Conservation (phyloP, 169 alveolate species). For the Plasmodium vinckei region DNA sequence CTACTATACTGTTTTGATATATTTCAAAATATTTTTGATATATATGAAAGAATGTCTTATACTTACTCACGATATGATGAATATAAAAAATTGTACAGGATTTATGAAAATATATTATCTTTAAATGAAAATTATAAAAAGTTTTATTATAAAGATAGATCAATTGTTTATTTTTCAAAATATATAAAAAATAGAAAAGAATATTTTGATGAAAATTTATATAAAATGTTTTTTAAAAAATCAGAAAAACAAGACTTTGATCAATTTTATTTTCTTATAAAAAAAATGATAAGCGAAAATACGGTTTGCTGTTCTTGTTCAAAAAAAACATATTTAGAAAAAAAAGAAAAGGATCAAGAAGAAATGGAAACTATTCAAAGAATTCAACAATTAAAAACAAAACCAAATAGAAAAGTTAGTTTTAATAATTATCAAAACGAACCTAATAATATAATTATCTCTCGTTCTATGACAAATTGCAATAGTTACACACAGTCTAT, state of each 20-base stretch:
- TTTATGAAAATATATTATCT: constrained; percentile 27
- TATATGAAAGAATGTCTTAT: constrained; percentile 34
- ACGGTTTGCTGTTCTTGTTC: constrained; percentile 59
- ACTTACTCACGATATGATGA: constrained; percentile 27
- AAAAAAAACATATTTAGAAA: constrained; percentile 7
- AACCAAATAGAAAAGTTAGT: no score
- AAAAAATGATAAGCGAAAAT: constrained; percentile 48
- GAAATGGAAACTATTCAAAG: background rate
- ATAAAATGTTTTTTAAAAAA: constrained; percentile 58
- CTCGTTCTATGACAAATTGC: no score
- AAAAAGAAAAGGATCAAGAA: background rate
- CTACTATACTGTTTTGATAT: constrained; percentile 23
- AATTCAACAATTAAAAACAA: no score
- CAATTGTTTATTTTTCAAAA: constrained; percentile 46
- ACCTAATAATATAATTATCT: background rate
- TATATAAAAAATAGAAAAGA: constrained; percentile 57
- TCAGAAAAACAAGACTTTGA: constrained; percentile 44
- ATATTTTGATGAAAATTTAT: constrained; percentile 66
- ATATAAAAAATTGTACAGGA: constrained; percentile 28
- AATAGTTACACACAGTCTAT: no score
- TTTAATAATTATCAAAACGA: background rate
- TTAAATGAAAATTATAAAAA: constrained; percentile 22
- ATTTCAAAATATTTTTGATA: constrained; percentile 21
- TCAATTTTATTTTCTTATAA: constrained; percentile 16
- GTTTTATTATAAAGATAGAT: constrained; percentile 38